A percentile compares a stretch with the other conserved stretches of the same genome.
These are phyloP conservation scores for Cercophora newfieldiana DNA, from an alignment of 495 filamentous ascomycete genomes.

Conservation along the genomic window DNA sequence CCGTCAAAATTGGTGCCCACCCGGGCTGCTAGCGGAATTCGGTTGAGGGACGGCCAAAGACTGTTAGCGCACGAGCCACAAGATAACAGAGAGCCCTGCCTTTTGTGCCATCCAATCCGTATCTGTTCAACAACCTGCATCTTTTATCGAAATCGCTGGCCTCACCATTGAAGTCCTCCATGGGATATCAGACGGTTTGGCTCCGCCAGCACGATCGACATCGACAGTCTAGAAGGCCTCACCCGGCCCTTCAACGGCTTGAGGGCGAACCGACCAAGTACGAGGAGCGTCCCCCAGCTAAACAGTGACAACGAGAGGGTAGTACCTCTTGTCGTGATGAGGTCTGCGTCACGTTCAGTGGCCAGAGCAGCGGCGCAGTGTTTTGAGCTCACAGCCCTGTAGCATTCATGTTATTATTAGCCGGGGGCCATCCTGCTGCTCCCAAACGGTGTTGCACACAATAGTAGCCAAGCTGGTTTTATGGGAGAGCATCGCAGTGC, in stretches of 20 bases:
- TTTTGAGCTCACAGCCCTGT: constrained; percentile 2
- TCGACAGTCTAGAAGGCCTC: background rate
- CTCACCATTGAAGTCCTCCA: background rate
- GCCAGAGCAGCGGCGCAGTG: constrained; percentile 3
- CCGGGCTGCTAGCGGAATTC: background rate
- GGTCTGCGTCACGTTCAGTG: constrained; percentile 1
- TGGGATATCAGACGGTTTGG: background rate
- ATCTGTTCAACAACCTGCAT: constrained; percentile 1
- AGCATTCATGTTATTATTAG: constrained; percentile 2
- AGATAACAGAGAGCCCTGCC: background rate
- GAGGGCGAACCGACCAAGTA: background rate
- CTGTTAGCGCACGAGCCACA: constrained; percentile 10
- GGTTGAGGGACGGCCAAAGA: background rate
- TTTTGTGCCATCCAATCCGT: background rate
- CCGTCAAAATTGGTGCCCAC: background rate
- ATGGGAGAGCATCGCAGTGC: too few species aligned
- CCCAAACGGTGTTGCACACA: constrained; percentile 9
- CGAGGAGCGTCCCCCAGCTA: background rate
- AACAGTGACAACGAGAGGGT: background rate
- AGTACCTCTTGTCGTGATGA: background rate
- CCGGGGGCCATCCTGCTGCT: constrained; percentile 5
- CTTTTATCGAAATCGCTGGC: background rate
- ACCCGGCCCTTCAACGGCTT: background rate
- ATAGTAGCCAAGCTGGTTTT: background rate
- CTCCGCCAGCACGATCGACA: background rate